A percentile compares a stretch with the other conserved stretches of the same genome.
phyloP scores from a whole-genome alignment of 495 filamentous ascomycete genomes.

The Xylaria castorea region DNA sequence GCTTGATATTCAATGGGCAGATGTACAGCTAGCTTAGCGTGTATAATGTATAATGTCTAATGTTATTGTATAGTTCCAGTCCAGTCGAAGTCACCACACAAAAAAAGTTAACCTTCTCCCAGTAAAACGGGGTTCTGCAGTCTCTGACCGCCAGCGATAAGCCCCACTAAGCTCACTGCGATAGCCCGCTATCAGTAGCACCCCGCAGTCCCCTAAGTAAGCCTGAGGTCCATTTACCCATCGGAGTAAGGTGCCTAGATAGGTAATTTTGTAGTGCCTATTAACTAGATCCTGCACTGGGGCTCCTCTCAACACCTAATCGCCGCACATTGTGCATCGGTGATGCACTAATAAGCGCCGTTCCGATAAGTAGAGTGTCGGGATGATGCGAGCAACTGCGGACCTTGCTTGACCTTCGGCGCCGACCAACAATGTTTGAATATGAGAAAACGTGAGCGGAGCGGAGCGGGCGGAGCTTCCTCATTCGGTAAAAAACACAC shows the following conservation, averaged over 20 bases:
- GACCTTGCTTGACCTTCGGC: neutral
- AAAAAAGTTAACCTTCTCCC: constrained; percentile 36
- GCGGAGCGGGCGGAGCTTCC: constrained; percentile 45
- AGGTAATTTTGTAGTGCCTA: too few relatives aligned
- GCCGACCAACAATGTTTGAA: neutral
- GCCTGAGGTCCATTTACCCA: neutral
- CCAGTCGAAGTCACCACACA: constrained; percentile 5
- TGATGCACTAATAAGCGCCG: constrained; percentile 19
- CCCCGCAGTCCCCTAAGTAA: constrained; percentile 22
- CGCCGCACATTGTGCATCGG: neutral
- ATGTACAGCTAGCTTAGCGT: neutral
- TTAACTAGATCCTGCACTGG: neutral
- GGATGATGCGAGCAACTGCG: neutral
- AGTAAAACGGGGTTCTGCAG: constrained; percentile 44
- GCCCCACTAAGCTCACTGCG: constrained; percentile 24
- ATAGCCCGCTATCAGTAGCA: constrained; percentile 18
- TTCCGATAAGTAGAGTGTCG: constrained; percentile 2
- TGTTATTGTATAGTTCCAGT: neutral
- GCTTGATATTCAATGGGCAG: neutral
- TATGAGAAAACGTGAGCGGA: neutral
- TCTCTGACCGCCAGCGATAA: constrained; percentile 46
- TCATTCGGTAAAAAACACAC: constrained; percentile 28
- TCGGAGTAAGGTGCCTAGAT: neutral
- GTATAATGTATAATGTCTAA: neutral
- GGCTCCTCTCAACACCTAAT: neutral